phyloP scores from a whole-genome alignment of 768 basidiomycete genomes.

The Tulasnella sp. region DNA sequence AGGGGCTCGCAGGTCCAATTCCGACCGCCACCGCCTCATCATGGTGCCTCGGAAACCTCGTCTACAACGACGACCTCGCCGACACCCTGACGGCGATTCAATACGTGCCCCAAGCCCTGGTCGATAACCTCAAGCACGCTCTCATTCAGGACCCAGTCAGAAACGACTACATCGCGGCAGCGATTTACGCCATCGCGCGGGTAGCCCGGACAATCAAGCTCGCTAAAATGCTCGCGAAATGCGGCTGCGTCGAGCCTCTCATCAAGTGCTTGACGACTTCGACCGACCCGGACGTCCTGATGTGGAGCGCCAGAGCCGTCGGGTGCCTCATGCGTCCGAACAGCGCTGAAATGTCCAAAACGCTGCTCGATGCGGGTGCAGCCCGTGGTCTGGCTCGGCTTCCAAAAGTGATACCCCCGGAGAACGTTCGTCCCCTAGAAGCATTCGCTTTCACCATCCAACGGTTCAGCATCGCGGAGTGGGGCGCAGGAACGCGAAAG shows the following conservation, averaged over 20 bases:
- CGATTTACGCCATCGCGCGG: constrained; percentile 28
- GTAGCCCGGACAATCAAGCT: constrained; percentile 27
- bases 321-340: constrained; percentile 30
- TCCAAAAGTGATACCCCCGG: constrained; percentile 21
- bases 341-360: constrained; percentile 29
- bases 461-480: constrained; percentile 21
- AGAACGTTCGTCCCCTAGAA: constrained; percentile 24
- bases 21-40: constrained; percentile 18
- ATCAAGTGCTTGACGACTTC: constrained; percentile 12
- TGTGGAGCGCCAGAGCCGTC: constrained; percentile 26
- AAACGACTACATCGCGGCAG: background rate
- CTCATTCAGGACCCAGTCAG: background rate
- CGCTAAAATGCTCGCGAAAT: constrained; percentile 23
- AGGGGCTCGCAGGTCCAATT: constrained; percentile 7
- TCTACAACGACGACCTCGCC: constrained; percentile 22
- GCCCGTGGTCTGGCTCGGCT: constrained; percentile 26
- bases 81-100: constrained; percentile 16
- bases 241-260: constrained; percentile 26
- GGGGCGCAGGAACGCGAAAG: constrained; percentile 28
- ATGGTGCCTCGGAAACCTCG: constrained; percentile 29
- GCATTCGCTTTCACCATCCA: constrained; percentile 30
- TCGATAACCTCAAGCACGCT: constrained; percentile 26
- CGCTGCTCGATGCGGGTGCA: constrained; percentile 27
- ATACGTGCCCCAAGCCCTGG: background rate
- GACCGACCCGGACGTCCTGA: constrained; percentile 27